Percentiles rank a stretch among this genome's conserved stretches.
phyloP scores from a whole-genome alignment of 1,284 basidiomycete species.

The Vanrija pseudolonga region DNA sequence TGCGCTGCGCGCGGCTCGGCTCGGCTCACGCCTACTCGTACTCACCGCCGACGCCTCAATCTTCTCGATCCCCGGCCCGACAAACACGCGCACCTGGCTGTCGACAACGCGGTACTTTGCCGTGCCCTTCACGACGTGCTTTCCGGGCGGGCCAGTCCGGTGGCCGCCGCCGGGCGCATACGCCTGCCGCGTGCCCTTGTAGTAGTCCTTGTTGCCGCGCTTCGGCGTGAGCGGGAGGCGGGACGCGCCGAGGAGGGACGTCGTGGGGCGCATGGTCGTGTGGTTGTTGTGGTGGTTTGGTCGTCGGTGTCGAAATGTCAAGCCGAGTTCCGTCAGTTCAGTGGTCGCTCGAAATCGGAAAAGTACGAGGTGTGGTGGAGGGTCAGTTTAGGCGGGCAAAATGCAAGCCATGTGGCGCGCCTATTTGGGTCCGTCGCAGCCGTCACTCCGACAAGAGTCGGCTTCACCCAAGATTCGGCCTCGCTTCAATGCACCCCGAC shows the following conservation, averaged over 20 bases:
- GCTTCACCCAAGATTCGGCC: no score
- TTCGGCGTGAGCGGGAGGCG: slow-evolving; percentile 75
- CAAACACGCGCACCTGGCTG: slow-evolving; percentile 74
- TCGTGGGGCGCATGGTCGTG: slow-evolving; percentile 36
- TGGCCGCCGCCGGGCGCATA: slow-evolving; percentile 70
- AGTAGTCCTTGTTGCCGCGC: slow-evolving; percentile 84
- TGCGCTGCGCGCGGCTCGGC: no score
- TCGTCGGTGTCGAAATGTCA: not conserved
- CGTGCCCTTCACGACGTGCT: slow-evolving; percentile 68
- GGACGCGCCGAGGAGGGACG: slow-evolving; percentile 57
- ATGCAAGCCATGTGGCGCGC: no score
- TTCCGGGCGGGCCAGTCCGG: slow-evolving; percentile 79
- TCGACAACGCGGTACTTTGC: slow-evolving; percentile 75
- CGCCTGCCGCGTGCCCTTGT: slow-evolving; percentile 84
- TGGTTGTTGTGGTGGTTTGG: not conserved
- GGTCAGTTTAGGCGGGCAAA: no score
- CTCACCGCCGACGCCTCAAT: slow-evolving; percentile 13
- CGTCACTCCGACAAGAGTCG: no score
- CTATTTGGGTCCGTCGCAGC: no score
- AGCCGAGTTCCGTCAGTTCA: no score
- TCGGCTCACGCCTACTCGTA: no score
- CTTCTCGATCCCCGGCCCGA: slow-evolving; percentile 60
- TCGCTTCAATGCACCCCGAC: no score
- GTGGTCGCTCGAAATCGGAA: no score
- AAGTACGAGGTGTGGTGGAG: no score